Percentiles rank a stretch among this genome's conserved stretches.
These are phyloP conservation scores for Geosmithia putterillii DNA, from an alignment of 2,329 filamentous ascomycete species.

Conservation along the genomic window DNA sequence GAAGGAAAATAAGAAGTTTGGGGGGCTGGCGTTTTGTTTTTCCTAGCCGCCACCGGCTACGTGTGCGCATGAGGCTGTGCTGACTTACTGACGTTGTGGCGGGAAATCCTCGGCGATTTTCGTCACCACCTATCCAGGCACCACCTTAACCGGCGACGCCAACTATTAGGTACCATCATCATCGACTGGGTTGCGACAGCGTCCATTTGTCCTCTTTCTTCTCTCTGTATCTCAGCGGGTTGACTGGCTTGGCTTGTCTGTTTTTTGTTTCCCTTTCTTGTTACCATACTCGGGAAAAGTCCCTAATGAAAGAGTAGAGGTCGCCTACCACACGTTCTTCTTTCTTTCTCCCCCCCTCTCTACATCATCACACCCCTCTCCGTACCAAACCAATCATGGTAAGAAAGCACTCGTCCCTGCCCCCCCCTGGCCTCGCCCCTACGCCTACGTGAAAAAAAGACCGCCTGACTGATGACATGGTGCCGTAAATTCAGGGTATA, in stretches of 20 bases:
- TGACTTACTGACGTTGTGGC: not conserved
- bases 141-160: not conserved
- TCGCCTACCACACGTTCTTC: slow-evolving; percentile 1
- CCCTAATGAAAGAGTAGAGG: not conserved
- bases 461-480: slow-evolving; percentile 4
- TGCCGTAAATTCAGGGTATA: slow-evolving; percentile 17
- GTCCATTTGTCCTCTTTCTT: not conserved
- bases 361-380: slow-evolving; percentile 6
- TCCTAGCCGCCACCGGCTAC: not conserved
- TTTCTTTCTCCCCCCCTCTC: slow-evolving; percentile 6
- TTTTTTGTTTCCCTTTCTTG: not conserved
- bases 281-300: not conserved
- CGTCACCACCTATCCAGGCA: slow-evolving; percentile 1
- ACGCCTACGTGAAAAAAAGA: slow-evolving; percentile 2
- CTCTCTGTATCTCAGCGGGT: not conserved
- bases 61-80: not conserved
- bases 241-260: not conserved
- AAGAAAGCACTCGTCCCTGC: slow-evolving; percentile 6
- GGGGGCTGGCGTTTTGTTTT: not conserved
- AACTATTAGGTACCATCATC: not conserved
- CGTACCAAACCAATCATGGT: slow-evolving; percentile 19
- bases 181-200: slow-evolving; percentile 1
- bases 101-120: slow-evolving; percentile 1
- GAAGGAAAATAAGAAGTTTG: not conserved
- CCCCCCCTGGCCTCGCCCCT: not conserved